These are phyloP conservation scores for Macrophomina tecta DNA, from an alignment of 2,329 filamentous ascomycete species.

Conservation along the genomic window DNA sequence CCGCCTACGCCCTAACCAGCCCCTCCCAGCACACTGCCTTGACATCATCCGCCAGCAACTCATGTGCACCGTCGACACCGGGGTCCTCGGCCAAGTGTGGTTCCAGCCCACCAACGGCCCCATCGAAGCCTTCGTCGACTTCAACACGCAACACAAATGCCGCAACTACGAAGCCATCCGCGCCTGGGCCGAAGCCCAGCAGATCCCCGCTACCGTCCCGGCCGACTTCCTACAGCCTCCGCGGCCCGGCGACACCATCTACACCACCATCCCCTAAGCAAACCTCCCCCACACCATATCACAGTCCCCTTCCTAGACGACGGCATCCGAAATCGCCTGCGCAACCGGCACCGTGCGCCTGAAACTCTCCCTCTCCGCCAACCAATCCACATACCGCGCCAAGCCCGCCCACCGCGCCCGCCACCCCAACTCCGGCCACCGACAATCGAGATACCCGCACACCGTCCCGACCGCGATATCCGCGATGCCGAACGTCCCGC, in stretches of 20 bases:
- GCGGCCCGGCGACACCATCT: slow-evolving; percentile 39
- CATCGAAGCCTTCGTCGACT: slow-evolving; percentile 64
- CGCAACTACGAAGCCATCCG: slow-evolving; percentile 62
- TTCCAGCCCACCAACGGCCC: slow-evolving; percentile 52
- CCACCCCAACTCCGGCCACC: slow-evolving; percentile 41
- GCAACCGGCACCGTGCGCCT: slow-evolving; percentile 39
- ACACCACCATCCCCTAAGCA: slow-evolving; percentile 37
- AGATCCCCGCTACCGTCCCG: slow-evolving; percentile 54
- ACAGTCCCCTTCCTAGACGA: slow-evolving; percentile 34
- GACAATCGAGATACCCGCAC: slow-evolving; percentile 42
- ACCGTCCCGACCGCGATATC: slow-evolving; percentile 44
- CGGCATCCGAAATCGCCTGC: slow-evolving; percentile 44
- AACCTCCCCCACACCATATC: too few relatives aligned
- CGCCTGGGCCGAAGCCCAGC: slow-evolving; percentile 60
- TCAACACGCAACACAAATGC: slow-evolving; percentile 66
- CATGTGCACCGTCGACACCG: slow-evolving; percentile 68
- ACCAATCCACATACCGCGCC: slow-evolving; percentile 43
- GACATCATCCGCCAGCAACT: slow-evolving; percentile 67
- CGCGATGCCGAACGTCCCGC: slow-evolving; percentile 40
- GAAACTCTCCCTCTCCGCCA: slow-evolving; percentile 51
- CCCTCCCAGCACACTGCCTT: slow-evolving; percentile 60
- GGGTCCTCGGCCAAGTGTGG: slow-evolving; percentile 68
- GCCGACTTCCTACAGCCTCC: slow-evolving; percentile 52
- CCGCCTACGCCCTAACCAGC: too few relatives aligned
- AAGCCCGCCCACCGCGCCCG: not conserved